Evolutionary conservation across 1,284 basidiomycete species (phyloP), one percentile per base, ranked within the genome.

Genomic region (Hemileia vastatrix): DNA sequence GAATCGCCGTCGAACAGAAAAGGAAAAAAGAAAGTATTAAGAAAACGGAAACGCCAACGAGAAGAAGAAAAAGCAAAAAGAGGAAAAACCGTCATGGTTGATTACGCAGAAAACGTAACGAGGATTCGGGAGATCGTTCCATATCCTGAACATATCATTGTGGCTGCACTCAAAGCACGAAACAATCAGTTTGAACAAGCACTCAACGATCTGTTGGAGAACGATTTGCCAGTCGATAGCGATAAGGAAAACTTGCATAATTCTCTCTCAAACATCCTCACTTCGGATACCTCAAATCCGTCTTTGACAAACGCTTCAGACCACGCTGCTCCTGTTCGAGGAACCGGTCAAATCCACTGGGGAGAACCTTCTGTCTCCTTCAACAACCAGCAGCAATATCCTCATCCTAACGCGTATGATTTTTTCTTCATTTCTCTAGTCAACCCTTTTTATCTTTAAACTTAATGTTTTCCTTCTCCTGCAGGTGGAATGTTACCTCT

Each of bases 241-340:
- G n/a, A 55, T 4, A 44, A 58, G 43, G 36, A 60, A 21, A 47
- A 57, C 31, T 45, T 63, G 19, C 33, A 54, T 2, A 45, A 63
- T 31, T 63, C 61, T 15, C 40, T 63, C 47, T 40, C 61, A 19
- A 48, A 57, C 45, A 54, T 54, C 18, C 52, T 63, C 54, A 43
- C 52, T 2, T 40, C 52, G n/a, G n/a, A n/a, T 36, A 56, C 45
- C n/a, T 47, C 54, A 9, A 19, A 54, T 6, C 9, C 54, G 33
- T n/a, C 18, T 47, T 15, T 49, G 32, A 23, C 40, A 32, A 54
- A n/a, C n/a, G n/a, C n/a, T n/a, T n/a, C n/a, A n/a, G n/a, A n/a
- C n/a, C n/a, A n/a, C n/a, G n/a, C 27, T 23, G 48, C 45, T 48
- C 15, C 19, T 51, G 27, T 27, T 36, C 36, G 27, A 21, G n/a